Conservation (phyloP, 306 rosid species). For the Spatholobus suberectus region DNA sequence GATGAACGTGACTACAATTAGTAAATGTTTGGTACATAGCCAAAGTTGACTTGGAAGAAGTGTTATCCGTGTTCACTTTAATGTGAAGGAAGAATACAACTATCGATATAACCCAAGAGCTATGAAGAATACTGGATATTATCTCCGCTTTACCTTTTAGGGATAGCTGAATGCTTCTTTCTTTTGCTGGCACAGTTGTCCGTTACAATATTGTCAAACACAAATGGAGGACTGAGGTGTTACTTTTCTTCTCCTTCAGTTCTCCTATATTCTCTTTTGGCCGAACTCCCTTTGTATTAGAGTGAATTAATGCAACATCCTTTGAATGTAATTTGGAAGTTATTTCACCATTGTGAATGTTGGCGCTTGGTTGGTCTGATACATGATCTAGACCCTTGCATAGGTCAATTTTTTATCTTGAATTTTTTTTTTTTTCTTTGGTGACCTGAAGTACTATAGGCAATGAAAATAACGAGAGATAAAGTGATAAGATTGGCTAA, state of each 20-base stretch:
- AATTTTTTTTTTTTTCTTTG: neutral
- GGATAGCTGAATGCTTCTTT: conserved; percentile 20
- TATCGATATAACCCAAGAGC: neutral
- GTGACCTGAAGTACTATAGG: neutral
- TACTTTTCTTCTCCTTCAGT: conserved; percentile 22
- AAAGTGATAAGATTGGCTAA: neutral
- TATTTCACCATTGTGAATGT: neutral
- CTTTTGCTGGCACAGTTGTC: conserved; percentile 17
- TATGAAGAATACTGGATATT: neutral
- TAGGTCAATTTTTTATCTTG: neutral
- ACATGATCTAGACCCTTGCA: neutral
- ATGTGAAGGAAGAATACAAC: conserved; percentile 29
- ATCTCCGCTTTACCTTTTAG: neutral
- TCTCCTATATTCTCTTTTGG: neutral
- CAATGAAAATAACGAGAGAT: neutral
- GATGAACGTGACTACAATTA: conserved; percentile 8
- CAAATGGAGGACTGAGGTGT: conserved; percentile 31
- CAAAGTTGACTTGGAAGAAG: conserved; percentile 25
- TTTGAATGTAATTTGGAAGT: conserved; percentile 31
- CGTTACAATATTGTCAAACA: conserved; percentile 17
- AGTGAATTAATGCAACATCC: neutral
- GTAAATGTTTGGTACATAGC: conserved; percentile 24
- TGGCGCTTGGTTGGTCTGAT: neutral
- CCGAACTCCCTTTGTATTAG: neutral
- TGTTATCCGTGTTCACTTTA: neutral